Evolutionary conservation across 306 rosid genomes (phyloP).

Genomic region (Rosa chinensis): DNA sequence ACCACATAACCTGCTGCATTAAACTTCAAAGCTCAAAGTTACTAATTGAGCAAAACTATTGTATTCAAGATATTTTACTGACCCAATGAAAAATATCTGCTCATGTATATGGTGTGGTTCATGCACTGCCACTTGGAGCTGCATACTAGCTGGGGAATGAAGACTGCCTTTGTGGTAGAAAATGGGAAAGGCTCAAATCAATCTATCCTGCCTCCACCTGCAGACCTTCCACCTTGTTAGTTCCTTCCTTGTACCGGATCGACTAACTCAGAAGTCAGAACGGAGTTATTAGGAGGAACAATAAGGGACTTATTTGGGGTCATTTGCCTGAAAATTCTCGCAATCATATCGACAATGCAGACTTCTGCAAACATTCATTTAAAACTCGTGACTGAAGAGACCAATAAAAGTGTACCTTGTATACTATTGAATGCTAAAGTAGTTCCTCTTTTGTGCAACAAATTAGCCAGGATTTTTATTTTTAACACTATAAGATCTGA

Average conservation of each 20-base stretch:
- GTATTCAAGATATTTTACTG: too few species aligned
- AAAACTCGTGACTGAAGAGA: not conserved
- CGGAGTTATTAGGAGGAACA: not conserved
- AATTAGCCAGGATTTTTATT: too few species aligned
- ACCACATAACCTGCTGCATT: not conserved
- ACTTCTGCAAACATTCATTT: not conserved
- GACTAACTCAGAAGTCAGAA: not conserved
- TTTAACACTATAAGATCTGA: too few species aligned
- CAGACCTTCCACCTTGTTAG: constrained; percentile 17
- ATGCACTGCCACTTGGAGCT: constrained; percentile 25
- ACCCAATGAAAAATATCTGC: too few species aligned
- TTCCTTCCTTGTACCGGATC: not conserved
- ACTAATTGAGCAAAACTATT: not conserved
- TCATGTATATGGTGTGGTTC: constrained; percentile 13
- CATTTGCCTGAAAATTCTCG: not conserved
- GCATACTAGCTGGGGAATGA: constrained; percentile 17
- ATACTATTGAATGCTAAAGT: too few species aligned
- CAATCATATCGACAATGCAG: not conserved
- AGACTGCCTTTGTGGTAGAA: constrained; percentile 20
- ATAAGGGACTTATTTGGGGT: too few species aligned
- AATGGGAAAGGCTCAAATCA: constrained; percentile 12
- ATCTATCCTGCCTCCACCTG: constrained; percentile 3
- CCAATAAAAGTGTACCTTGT: not conserved
- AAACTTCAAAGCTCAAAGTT: not conserved
- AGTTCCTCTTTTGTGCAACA: too few species aligned